Base-by-base conservation (phyloP, 192 early-diverging fungal species). In the Coemansia sp. region DNA sequence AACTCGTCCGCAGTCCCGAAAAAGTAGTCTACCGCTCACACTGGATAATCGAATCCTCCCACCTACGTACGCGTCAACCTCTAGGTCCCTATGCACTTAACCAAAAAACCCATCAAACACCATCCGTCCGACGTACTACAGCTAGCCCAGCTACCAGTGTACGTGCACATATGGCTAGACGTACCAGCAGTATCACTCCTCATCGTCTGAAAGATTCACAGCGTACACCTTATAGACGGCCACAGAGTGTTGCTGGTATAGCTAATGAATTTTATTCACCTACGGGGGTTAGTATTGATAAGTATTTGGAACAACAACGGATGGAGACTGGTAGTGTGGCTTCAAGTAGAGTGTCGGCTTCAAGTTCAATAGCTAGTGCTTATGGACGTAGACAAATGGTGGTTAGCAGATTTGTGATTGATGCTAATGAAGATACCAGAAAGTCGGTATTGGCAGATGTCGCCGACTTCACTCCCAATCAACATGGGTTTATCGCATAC, bases 401-500 rank as follows among this genome's bases (percentile, higher is more conserved):
- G 3, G 61, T 82, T 42, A 77, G 62, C 36, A 49, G 71, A 7
- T 77, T 82, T 48, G 60, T 76, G 30, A 77, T 77, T 48, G 29
- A 73, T 42, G 75, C 69, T 1, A 71, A 82, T 48, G 7, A 16
- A 5, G 61, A 49, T 28, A 82, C 80, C 8, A 61, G 61, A 5
- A 36, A 4, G 5, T 67, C 68, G 3, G 68, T 82, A 6, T 40
- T 75, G 54, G 66, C 65, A 3, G 56, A 71, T 42, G 80, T 75
- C 6, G 60, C 63, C 12, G 80, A 83, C 36, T 77, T 83, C 59
- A 77, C 75, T n/a, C 75, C 80, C 18, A 83, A 83, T 62, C 59
- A 38, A 2, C 48, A 74, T 38, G 80, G 75, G 11, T 83, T 83
- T 77, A 75, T 82, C 4, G 80, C 75, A n/a, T 82, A 77, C 63